phyloP scores from a whole-genome alignment of 129 eudicot species.

The Calendula officinalis region DNA sequence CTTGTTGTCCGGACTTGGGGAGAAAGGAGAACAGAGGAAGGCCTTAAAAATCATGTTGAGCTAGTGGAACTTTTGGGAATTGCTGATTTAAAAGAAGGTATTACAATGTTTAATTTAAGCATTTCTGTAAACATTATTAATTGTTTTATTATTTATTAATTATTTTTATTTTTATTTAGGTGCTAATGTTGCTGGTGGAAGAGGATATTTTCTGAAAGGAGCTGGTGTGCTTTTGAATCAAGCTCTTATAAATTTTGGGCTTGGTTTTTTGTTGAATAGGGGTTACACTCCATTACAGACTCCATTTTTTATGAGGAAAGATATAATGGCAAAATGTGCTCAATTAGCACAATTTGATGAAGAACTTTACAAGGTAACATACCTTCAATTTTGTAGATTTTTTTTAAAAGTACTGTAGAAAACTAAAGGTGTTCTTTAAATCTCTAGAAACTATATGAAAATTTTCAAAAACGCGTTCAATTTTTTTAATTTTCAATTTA shows the following conservation, averaged over 20 bases:
- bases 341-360: constrained; percentile 95
- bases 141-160: constrained; percentile 4
- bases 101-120: neutral
- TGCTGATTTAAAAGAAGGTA: constrained; percentile 81
- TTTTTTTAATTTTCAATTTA: too few species aligned
- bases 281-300: constrained; percentile 67
- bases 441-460: too few species aligned
- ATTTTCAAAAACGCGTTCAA: too few species aligned
- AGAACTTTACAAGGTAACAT: constrained; percentile 91
- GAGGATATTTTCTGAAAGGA: constrained; percentile 87
- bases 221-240: constrained; percentile 88
- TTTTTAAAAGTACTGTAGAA: neutral
- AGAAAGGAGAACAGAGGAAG: constrained; percentile 60
- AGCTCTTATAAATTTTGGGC: constrained; percentile 86
- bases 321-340: constrained; percentile 92
- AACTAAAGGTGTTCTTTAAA: too few species aligned
- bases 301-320: constrained; percentile 90
- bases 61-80: constrained; percentile 91
- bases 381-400: neutral
- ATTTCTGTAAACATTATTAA: too few species aligned
- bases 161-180: constrained; percentile 39
- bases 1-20: constrained; percentile 78
- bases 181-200: constrained; percentile 96
- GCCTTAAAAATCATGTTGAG: constrained; percentile 79
- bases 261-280: constrained; percentile 62